These are phyloP conservation scores for Lumnitzera littorea DNA, from an alignment of 345 rosid genomes.

Conservation along the genomic window DNA sequence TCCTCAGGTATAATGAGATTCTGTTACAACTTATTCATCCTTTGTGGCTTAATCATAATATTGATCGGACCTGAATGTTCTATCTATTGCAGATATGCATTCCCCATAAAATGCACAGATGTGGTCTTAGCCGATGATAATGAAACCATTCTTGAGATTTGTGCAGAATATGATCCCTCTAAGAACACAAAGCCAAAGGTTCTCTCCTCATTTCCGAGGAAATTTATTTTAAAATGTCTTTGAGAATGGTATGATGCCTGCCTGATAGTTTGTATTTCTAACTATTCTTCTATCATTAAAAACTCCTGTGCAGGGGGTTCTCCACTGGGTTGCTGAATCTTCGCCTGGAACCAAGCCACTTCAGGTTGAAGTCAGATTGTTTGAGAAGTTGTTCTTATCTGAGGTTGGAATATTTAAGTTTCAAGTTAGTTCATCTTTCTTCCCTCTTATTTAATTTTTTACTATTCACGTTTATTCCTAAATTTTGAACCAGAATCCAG, in stretches of 20 bases:
- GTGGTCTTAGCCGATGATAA: conserved; percentile 67
- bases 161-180: conserved; percentile 78
- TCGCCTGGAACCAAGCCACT: conserved; percentile 58
- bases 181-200: conserved; percentile 92
- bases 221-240: neutral
- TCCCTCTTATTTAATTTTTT: neutral
- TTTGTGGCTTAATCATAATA: neutral
- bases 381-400: conserved; percentile 72
- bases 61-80: conserved; percentile 1
- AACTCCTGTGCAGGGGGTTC: conserved; percentile 62
- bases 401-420: conserved; percentile 42
- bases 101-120: conserved; percentile 63
- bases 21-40: neutral
- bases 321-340: conserved; percentile 90
- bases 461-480: conserved; percentile 2
- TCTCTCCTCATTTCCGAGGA: neutral
- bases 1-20: conserved; percentile 52
- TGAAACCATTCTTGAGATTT: conserved; percentile 63
- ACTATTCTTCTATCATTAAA: neutral
- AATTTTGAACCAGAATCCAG: conserved; percentile 59
- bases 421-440: neutral
- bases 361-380: conserved; percentile 85
- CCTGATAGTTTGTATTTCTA: neutral
- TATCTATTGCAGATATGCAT: conserved; percentile 45
- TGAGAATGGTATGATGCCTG: neutral